Base-by-base conservation (phyloP, 768 basidiomycete species). In the Psilocybe azurescens region DNA sequence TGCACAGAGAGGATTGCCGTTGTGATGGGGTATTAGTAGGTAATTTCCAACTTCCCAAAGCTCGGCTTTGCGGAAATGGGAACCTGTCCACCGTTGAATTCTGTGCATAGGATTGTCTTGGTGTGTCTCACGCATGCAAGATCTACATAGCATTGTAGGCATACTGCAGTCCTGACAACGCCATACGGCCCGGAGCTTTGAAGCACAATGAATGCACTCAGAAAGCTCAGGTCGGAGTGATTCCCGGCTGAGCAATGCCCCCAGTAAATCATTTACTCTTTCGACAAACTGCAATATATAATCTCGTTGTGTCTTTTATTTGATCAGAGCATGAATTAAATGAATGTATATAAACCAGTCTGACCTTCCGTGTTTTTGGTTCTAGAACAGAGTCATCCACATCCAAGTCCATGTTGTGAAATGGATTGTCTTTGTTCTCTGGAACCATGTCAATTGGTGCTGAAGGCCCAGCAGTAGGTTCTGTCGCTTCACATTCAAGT, bases 131-230 rank as follows among this genome's bases (percentile, higher is more conserved):
- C 48, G 57, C 24, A 58, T 59, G n/a, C 62, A 63, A 1, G 28
- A 8, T 13, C 56, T 57, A 32, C 61, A 62, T 13, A 30, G 14
- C 1, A 38, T 18, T 1, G 5, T 20, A 3, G 54, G 16, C 1
- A 61, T 18, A 4, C 20, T 14, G 32, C 61, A 62, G 29, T 62
- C 61, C 6, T 32, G 50, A 20, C 61, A 62, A 13, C 61, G 20
- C 66, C 66, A 56, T 20, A 57, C 8, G 9, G 59, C 58, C 57
- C 47, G 7, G 62, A 57, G 28, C 2, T 36, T 10, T 1, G 6
- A 14, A 36, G 3, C 10, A 38, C 60, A 55, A 3, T 55, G 14
- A 6, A 7, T 14, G 32, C 60, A 61, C 3, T 20, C 13, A 6
- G n/a, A 32, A 4, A 16, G 16, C 3, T 18, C 44, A 7, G 10